Evolutionary conservation across 768 basidiomycete species (phyloP), one percentile per base, ranked within the genome.

Genomic region (Epithele typhae): DNA sequence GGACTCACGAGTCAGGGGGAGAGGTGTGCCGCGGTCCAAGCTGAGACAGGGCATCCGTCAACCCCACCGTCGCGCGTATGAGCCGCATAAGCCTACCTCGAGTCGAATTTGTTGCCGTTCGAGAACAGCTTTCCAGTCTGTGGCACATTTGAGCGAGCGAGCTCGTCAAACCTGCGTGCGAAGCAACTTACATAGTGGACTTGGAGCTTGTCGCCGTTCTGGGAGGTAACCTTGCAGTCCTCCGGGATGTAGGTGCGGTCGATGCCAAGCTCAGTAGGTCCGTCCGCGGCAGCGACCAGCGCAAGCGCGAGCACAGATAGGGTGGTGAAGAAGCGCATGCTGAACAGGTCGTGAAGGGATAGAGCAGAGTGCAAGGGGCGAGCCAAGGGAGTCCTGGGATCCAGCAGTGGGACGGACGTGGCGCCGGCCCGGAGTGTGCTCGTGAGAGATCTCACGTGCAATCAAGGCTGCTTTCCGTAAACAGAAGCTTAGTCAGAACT

Each of bases 101-200:
- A 93, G 66, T 97, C 93, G 57, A 97, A 97, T 63, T 93, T 87
- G 48, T 76, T 76, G 7, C 92, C 92, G 41, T 74, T 81, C 9
- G 76, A 66, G 55, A 82, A 82, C 41, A 97, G 66, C 8, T 77
- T 94, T 3, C 93, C 94, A 4, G 89, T 91, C 80, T 94, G 23
- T 64, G 17, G 48, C 37, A 40, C 27, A 14, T n/a, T n/a, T n/a
- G n/a, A n/a, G n/a, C n/a, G n/a, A n/a, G n/a, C n/a, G n/a, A n/a
- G n/a, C n/a, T 30, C 27, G 27, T 30, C 27, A 30, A 14, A 30
- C n/a, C n/a, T 30, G 27, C 27, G 27, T 30, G 25, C 4, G 3
- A 17, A 8, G 11, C 12, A 4, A 72, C 75, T 59, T 63, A 91
- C 88, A 58, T 91, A 92, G 76, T 91, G 90, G 40, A 92, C 85